Conservation (phyloP, 305 asterid genomes). For the Vinca major region DNA sequence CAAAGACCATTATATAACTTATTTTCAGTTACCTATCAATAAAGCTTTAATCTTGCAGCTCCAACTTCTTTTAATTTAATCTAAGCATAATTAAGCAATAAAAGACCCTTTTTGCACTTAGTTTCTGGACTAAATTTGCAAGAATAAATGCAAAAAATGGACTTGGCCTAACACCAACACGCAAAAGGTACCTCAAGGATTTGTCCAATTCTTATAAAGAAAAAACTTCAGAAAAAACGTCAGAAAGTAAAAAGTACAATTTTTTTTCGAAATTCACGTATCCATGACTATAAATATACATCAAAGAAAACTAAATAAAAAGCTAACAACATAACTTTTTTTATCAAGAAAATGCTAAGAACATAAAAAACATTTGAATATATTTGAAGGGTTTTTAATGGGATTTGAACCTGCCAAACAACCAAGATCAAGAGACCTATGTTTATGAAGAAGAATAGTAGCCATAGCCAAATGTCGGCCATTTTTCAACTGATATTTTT, state of each 20-base stretch:
- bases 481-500: slow-evolving; percentile 5
- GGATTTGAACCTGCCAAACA: slow-evolving; percentile 40
- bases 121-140: background rate
- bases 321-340: background rate
- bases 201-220: background rate
- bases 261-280: too few species aligned
- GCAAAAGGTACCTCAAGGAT: background rate
- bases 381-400: slow-evolving; percentile 3
- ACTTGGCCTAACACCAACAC: too few species aligned
- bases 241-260: background rate
- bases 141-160: background rate
- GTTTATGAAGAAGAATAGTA: slow-evolving; percentile 37
- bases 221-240: background rate
- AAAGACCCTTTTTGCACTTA: background rate
- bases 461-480: slow-evolving; percentile 43
- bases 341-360: background rate
- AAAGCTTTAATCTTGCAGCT: slow-evolving; percentile 1
- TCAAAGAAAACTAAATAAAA: background rate
- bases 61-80: background rate
- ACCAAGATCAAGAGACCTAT: slow-evolving; percentile 35
- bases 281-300: background rate
- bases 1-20: background rate
- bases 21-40: background rate
- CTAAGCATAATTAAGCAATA: background rate
- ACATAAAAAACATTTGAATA: background rate